Base-by-base conservation (phyloP, 2,329 filamentous ascomycete genomes). In the Talaromyces sp. region DNA sequence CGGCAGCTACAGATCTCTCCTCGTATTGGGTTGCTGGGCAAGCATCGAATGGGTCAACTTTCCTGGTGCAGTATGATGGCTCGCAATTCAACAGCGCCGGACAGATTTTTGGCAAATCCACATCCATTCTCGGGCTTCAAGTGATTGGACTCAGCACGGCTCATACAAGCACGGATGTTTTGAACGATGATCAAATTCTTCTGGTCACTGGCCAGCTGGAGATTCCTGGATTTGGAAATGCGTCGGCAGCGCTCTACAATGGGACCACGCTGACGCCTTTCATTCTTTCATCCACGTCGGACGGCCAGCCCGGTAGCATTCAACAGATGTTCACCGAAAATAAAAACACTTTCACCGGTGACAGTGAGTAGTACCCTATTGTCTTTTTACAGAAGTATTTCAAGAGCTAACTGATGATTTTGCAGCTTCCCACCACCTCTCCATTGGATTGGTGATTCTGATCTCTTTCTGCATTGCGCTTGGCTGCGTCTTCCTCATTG, bases 241-340 rank as follows among this genome's bases (percentile, higher is more conserved):
- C 89, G 6, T 96, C 93, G 15, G 92, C 91, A 9, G 93, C 88
- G 8, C 80, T 97, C 30, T 99, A 90, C 79, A 91, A 98, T 70
- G 95, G 95, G 68, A 91, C 87, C 11, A 78, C 81, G 2, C 87
- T 93, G 72, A 81, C 82, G 57, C 93, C 95, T 0, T 96, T 93
- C 73, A 84, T 92, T 47, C 83, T 99, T 49, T 90, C 93, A 1
- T 89, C 86, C 53, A 88, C 83, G 62, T 77, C 82, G 13, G 82
- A 86, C 69, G 86, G 86, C 62, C 81, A 82, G 13, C 80, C 85
- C 11, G 92, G 93, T 55, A 93, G 86, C 68, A 85, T 99, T 69
- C 87, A 89, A 36, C 86, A 85, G 66, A 82, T 98, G 64, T 96
- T 99, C 74, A 89, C 93, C 11, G 87, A 96, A 77, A 89, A 91